Base-by-base conservation (phyloP, 2,329 filamentous ascomycete genomes). In the Fusarium buharicum region DNA sequence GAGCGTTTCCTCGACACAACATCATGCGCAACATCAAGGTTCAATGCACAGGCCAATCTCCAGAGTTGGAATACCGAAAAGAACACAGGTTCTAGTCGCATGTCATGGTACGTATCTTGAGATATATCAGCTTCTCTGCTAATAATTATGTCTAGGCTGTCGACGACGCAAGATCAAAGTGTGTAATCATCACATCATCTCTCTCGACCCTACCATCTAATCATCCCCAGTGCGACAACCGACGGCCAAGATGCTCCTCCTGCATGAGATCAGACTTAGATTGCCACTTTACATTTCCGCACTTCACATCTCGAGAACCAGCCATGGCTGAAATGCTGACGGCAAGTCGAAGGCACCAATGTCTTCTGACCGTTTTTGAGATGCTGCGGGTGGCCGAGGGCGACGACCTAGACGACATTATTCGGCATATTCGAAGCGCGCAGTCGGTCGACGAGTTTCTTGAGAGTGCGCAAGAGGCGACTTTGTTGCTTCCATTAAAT, bases 111-210 rank as follows among this genome's bases (percentile, higher is more conserved):
- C 17, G 31, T 13, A 17, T 9, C 1, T 27, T 16, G 14, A 3
- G 2, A 11, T 11, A 17, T 18, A 10, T 3, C 4, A n/a, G 4
- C 17, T 7, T 16, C 2, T 9, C 9, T 33, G 17, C 40, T 52
- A 3, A 52, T 9, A 9, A 13, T 28, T 12, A 5, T 27, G 11
- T n/a, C 16, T 24, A 46, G 50, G 33, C 3, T 52, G 50, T 28
- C 39, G 50, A 31, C 16, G 40, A 33, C 50, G 50, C 16, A 52
- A 52, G 30, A 46, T 39, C 13, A 52, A 33, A 43, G 50, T 51
- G 7, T 3, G 40, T 18, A 10, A 14, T 30, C 6, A n/a, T n/a
- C 2, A 6, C 24, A 12, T 9, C 11, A 8, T 2, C 10, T 3
- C 1, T 10, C 18, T 3, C 5, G 7, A 6, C 8, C n/a, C n/a